Evolutionary conservation across 164 flowering plant genomes (phyloP).

Genomic region (Akebia trifoliata): DNA sequence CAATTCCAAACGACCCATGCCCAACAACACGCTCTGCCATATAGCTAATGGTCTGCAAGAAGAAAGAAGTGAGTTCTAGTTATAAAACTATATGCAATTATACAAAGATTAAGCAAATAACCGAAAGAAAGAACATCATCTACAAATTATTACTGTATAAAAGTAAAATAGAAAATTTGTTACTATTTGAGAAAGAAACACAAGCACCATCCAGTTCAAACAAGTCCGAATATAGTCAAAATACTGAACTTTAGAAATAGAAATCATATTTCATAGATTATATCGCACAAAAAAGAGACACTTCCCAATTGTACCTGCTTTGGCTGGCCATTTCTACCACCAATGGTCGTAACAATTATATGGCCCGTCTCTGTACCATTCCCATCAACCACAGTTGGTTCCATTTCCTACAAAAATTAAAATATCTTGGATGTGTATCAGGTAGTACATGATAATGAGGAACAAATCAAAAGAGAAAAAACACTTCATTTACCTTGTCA

Average conservation of each 20-base stretch:
- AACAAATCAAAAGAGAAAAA: background rate
- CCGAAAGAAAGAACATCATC: background rate
- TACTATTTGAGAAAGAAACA: too few species aligned
- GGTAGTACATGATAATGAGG: background rate
- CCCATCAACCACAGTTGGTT: conserved; percentile 53
- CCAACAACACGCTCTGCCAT: too few species aligned
- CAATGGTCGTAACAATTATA: conserved; percentile 64
- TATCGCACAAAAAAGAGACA: background rate
- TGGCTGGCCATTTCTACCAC: conserved; percentile 61
- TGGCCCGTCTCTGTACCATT: too few species aligned
- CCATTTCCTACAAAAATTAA: conserved; percentile 39
- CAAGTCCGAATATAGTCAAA: too few species aligned
- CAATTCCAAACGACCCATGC: too few species aligned
- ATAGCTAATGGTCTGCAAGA: conserved; percentile 10
- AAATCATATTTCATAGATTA: too few species aligned
- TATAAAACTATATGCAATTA: background rate
- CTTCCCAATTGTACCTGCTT: conserved; percentile 35
- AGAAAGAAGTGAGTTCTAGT: background rate
- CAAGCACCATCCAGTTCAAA: too few species aligned
- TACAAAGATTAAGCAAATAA: background rate
- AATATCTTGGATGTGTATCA: background rate
- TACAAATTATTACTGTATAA: background rate
- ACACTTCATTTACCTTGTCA: conserved; percentile 41
- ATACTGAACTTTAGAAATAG: too few species aligned
- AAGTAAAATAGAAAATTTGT: background rate